Base-by-base conservation (phyloP, 148 eudicot species). In the Persicaria tinctoria region DNA sequence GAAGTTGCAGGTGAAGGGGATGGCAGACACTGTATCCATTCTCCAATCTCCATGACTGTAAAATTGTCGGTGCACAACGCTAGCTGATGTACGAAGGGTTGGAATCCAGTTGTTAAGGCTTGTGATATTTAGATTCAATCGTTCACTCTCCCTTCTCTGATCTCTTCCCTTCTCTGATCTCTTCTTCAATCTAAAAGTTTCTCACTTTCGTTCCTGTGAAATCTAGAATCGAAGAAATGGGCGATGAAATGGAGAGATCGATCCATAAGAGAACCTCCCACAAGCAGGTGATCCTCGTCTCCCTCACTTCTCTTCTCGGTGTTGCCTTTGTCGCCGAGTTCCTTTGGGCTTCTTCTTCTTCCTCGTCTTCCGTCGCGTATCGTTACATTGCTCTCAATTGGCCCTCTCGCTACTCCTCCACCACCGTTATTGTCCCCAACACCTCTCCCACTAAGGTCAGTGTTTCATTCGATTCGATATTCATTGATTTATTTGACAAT, bases 341-440 rank as follows among this genome's bases (percentile, higher is more conserved):
- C 23, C 80, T 86, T 0, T 91, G 97, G 98, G 92, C 93, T 9
- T 89, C 97, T 48, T 90, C 97, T n/a, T 86, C 94, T 23, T 23
- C 27, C 27, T 23, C 27, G 27, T 23, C 27, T 23, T 23, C 27
- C 27, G 1, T 23, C 1, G 27, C 27, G 27, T 23, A 23, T 23
- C 27, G 27, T 23, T 23, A 23, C 27, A 23, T 23, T 23, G 27
- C 27, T 23, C 27, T 23, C 27, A 23, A 23, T 23, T 23, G 27
- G 27, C 27, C 27, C 27, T 23, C 27, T 23, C 1, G 27, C 27
- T 23, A 23, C 27, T 23, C 27, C 27, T 23, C 27, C 27, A 23
- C 27, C 27, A 23, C 27, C 27, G 27, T 23, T 23, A 23, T 23
- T 23, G 27, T 23, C 27, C 27, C 27, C 27, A 23, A 23, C 27